Evolutionary conservation across 2,329 filamentous ascomycete genomes (phyloP), one percentile per base, ranked within the genome.

Genomic region (Fusarium robinianum): DNA sequence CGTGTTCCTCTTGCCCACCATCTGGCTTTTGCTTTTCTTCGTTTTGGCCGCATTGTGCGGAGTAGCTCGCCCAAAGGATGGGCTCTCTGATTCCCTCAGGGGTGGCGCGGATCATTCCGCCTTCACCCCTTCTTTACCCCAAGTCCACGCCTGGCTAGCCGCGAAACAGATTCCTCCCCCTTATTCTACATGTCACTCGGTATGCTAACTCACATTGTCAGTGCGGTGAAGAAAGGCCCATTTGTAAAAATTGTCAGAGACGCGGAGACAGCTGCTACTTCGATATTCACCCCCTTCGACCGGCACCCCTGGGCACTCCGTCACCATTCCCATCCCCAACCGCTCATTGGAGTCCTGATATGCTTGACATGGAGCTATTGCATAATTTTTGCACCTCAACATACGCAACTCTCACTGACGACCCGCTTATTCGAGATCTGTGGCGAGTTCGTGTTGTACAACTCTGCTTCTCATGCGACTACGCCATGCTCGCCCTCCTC

Each of bases 361-460:
- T 39, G 36, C 26, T 39, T 15, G 26, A 30, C 14, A 21, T 39
- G n/a, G 36, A 39, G 8, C 26, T 39, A 5, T 23, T 39, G 19
- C 36, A 39, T 12, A 12, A 39, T 18, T 39, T 39, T 17, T 23
- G 17, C 26, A 39, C 36, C 12, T 39, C 26, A 6, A 39, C 36
- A 31, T 31, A 39, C 12, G 25, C 36, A 22, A 39, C 36, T 5
- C 26, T 39, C 25, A 39, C 17, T 11, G 36, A 31, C 24, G 26
- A 39, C 14, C 18, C 36, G 12, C 9, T 39, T 4, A 39, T 39
- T 10, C 17, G 36, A 23, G 36, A 39, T 17, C 11, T 39, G 11
- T 39, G 36, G 36, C 36, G 36, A 24, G 18, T 31, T 7, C 36
- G 36, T 5, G n/a, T 39, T 5, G 36, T 39, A 8, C 30, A 39